Percentiles rank a stretch among this genome's conserved stretches.
These are phyloP conservation scores for Cladorrhinum sp. DNA, from an alignment of 2,329 filamentous ascomycete species.

Conservation along the genomic window DNA sequence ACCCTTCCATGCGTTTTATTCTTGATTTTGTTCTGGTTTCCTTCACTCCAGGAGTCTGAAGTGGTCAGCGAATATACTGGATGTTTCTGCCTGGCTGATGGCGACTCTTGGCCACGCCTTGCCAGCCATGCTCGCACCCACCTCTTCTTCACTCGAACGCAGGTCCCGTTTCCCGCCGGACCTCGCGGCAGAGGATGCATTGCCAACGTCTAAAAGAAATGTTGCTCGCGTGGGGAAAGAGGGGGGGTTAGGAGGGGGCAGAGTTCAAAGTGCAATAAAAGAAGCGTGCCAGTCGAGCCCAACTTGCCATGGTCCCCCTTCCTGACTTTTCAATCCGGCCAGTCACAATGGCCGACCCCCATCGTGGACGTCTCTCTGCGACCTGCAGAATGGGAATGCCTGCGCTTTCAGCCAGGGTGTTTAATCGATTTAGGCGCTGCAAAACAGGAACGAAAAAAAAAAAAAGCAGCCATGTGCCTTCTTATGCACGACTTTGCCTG, in stretches of 20 bases:
- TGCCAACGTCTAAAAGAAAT: conserved; percentile 7
- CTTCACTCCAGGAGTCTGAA: background rate
- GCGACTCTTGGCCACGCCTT: conserved; percentile 17
- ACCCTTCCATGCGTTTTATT: conserved; percentile 1
- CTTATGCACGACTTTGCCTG: conserved; percentile 46
- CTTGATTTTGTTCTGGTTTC: background rate
- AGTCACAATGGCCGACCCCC: conserved; percentile 11
- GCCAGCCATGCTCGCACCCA: conserved; percentile 14
- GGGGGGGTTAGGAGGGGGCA: background rate
- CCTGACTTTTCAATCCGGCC: conserved; percentile 24
- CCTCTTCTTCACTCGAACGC: conserved; percentile 19
- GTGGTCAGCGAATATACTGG: conserved; percentile 8
- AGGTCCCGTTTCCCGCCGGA: conserved; percentile 12
- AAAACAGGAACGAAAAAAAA: background rate
- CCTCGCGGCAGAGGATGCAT: conserved; percentile 9
- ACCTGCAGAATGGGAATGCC: conserved; percentile 3
- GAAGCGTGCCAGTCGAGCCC: conserved; percentile 22
- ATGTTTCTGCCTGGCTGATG: conserved; percentile 17
- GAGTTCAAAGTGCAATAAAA: background rate
- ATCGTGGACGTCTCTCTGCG: conserved; percentile 5
- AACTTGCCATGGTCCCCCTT: conserved; percentile 15
- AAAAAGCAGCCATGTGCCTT: background rate
- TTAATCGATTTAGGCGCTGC: conserved; percentile 17
- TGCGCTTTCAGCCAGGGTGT: conserved; percentile 17
- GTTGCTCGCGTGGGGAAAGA: conserved; percentile 2